A percentile compares a stretch with the other conserved stretches of the same genome.
phyloP scores from a whole-genome alignment of 306 rosid species.

The Lablab purpureus region DNA sequence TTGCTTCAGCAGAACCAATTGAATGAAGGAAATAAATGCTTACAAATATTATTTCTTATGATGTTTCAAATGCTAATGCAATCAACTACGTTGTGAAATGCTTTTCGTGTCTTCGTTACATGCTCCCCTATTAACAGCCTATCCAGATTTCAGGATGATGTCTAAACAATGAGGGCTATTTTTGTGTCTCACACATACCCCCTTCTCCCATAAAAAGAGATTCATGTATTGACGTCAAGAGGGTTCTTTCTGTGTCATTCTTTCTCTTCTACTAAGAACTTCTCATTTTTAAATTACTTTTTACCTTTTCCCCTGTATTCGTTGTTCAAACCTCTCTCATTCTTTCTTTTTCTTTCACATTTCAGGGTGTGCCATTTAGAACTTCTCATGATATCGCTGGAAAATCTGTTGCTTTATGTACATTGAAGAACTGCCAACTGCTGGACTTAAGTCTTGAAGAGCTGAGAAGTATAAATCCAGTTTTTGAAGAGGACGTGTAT shows the following conservation, averaged over 20 bases:
- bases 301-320: not conserved
- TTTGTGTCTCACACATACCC: too few relatives aligned
- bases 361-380: conserved; percentile 91
- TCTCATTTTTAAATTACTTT: conserved; percentile 7
- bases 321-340: conserved; percentile 12
- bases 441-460: conserved; percentile 75
- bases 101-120: not conserved
- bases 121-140: too few relatives aligned
- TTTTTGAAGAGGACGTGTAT: conserved; percentile 81
- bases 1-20: conserved; percentile 5
- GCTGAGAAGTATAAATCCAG: conserved; percentile 64
- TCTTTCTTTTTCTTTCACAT: conserved; percentile 26
- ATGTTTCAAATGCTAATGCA: not conserved
- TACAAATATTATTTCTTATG: not conserved
- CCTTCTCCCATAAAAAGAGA: too few relatives aligned
- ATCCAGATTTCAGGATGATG: too few relatives aligned
- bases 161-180: too few relatives aligned
- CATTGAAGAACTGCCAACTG: conserved; percentile 72
- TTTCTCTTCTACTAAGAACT: not conserved
- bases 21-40: conserved; percentile 14
- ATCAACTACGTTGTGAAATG: not conserved
- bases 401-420: conserved; percentile 79
- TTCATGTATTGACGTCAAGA: too few relatives aligned
- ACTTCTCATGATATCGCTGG: conserved; percentile 96
- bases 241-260: not conserved